Evolutionary conservation across 192 early-diverging fungal species (phyloP).

Genomic region (Gorgonomyces haynaldii): DNA sequence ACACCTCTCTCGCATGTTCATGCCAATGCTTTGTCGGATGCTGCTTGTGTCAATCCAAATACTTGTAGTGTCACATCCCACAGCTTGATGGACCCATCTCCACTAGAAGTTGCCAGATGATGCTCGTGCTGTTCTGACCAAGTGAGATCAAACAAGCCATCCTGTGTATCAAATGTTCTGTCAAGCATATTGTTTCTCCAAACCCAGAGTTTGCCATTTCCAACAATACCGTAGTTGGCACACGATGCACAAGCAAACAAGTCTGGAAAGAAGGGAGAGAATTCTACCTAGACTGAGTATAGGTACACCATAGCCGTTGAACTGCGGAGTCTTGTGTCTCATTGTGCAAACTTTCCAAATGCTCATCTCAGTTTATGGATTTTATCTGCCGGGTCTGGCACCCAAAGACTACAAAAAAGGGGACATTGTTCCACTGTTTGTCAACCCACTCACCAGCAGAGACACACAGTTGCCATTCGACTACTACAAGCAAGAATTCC

Average conservation of each 20-base stretch:
- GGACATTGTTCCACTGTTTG: slow-evolving; percentile 59
- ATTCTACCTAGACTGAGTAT: slow-evolving; percentile 54
- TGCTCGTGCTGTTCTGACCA: slow-evolving; percentile 97
- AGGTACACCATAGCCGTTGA: background rate
- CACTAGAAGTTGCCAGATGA: slow-evolving; percentile 79
- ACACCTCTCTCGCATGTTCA: slow-evolving; percentile 89
- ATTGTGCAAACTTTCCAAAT: too few species aligned
- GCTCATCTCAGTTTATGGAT: slow-evolving; percentile 19
- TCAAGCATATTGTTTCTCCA: slow-evolving; percentile 40
- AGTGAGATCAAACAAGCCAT: slow-evolving; percentile 85
- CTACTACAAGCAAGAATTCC: slow-evolving; percentile 71
- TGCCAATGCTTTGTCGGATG: slow-evolving; percentile 83
- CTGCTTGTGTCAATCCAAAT: slow-evolving; percentile 35
- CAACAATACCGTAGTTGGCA: slow-evolving; percentile 95
- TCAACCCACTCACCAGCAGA: slow-evolving; percentile 74
- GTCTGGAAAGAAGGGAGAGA: slow-evolving; percentile 87
- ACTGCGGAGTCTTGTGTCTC: background rate
- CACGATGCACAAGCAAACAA: slow-evolving; percentile 75
- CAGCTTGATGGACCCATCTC: slow-evolving; percentile 90
- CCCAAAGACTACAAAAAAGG: slow-evolving; percentile 70
- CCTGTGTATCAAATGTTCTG: slow-evolving; percentile 85
- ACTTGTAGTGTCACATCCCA: slow-evolving; percentile 81
- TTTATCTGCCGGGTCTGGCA: slow-evolving; percentile 90
- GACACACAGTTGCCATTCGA: slow-evolving; percentile 57
- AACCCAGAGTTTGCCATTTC: slow-evolving; percentile 83